Evolutionary conservation across 139 green algal genomes (phyloP).

Genomic region (Haematococcus sp.): DNA sequence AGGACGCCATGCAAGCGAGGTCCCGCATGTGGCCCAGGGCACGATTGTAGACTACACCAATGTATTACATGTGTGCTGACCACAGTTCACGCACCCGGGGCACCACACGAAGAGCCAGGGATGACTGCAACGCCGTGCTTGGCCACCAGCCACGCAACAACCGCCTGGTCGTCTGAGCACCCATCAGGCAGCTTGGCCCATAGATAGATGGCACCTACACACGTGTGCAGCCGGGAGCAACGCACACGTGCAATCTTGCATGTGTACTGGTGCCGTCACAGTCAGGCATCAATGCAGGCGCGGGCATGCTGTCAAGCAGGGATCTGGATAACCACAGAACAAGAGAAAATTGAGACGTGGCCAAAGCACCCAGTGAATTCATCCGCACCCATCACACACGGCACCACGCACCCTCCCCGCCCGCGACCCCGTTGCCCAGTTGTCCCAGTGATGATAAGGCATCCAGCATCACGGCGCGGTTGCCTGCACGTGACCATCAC

Average conservation of each 20-base stretch:
- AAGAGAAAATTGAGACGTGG: too few species aligned
- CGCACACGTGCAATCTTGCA: too few species aligned
- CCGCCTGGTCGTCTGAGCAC: slow-evolving; percentile 60
- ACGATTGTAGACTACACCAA: too few species aligned
- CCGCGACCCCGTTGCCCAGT: slow-evolving; percentile 43
- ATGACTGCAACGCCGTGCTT: slow-evolving; percentile 72
- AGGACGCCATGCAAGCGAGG: too few species aligned
- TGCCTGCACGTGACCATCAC: slow-evolving; percentile 41
- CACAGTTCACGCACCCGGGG: slow-evolving; percentile 46
- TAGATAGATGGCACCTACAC: slow-evolving; percentile 87
- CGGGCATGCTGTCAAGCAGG: too few species aligned
- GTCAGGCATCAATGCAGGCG: too few species aligned
- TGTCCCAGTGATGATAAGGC: slow-evolving; percentile 60
- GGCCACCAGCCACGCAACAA: slow-evolving; percentile 83
- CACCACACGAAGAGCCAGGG: slow-evolving; percentile 78
- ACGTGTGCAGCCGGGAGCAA: too few species aligned
- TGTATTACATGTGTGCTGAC: neutral
- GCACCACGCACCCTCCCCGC: slow-evolving; percentile 50
- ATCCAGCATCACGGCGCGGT: slow-evolving; percentile 50
- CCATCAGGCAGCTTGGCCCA: slow-evolving; percentile 74
- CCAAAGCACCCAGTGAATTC: too few species aligned
- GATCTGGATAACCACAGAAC: too few species aligned
- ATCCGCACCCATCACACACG: too few species aligned
- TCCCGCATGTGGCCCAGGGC: too few species aligned
- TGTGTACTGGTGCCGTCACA: too few species aligned